Conservation (phyloP, 208 protist species). For the Porcisia deanei region DNA sequence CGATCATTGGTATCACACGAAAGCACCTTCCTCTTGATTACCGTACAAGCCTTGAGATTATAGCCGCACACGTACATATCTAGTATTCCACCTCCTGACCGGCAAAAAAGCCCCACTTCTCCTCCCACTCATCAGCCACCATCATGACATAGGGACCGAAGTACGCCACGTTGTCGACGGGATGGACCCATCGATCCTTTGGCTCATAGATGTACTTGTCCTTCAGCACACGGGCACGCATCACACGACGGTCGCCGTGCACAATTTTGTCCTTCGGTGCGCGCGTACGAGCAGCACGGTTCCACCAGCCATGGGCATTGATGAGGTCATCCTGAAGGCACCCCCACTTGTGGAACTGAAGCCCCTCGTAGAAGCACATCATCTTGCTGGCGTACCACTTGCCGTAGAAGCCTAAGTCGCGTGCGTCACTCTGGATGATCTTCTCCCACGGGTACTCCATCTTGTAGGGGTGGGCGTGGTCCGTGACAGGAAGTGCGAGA, state of each 20-base stretch:
- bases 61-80: not conserved
- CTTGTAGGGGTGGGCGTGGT: constrained; percentile 93
- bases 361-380: constrained; percentile 89
- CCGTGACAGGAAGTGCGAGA: constrained; percentile 88
- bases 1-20: not conserved
- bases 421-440: constrained; percentile 78
- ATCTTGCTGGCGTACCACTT: constrained; percentile 92
- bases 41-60: not conserved
- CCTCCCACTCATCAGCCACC: constrained; percentile 92
- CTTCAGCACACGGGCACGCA: constrained; percentile 85
- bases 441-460: constrained; percentile 94
- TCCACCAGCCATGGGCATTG: constrained; percentile 91
- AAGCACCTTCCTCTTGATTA: not conserved
- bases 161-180: constrained; percentile 89
- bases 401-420: constrained; percentile 81
- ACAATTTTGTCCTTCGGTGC: constrained; percentile 88
- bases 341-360: constrained; percentile 90
- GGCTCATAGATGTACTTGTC: constrained; percentile 93
- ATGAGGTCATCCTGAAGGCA: constrained; percentile 91
- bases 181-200: constrained; percentile 91
- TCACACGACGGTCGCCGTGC: constrained; percentile 86
- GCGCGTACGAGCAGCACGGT: constrained; percentile 83
- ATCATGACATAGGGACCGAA: constrained; percentile 93
- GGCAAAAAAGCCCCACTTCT: constrained; percentile 94
- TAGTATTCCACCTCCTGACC: constrained; percentile 92